Evolutionary conservation across 202 grass and related monocot species (phyloP), one percentile per base, ranked within the genome.

Genomic region (Eragrostis tef): DNA sequence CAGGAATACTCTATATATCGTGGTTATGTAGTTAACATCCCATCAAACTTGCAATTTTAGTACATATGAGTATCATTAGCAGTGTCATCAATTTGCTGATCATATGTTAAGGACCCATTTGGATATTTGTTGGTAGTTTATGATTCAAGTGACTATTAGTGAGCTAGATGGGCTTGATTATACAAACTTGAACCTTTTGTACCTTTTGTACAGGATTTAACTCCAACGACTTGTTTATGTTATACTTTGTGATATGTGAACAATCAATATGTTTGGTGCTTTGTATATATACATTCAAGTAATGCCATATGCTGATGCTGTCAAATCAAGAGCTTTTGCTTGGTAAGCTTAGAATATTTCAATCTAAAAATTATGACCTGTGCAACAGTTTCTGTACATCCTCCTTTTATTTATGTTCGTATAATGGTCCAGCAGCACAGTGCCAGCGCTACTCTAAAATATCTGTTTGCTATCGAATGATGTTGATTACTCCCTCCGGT

Each of bases 371-470:
- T 42, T 77, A 46, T 42, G 52, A 70, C 71, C 26, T 62, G 34
- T n/a, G 9, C 26, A 66, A 49, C 27, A 54, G 17, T 71, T 54
- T 73, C 36, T 71, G 14, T 19, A 26, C 7, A 73, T 11, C 31
- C 19, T 49, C 3, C 67, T 71, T 71, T 15, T 71, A 29, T 53
- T 67, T 52, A 44, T 63, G 31, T 29, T 75, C 52, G 47, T 76
- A 46, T 39, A 66, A 57, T 68, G 64, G 25, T 77, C 51, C 45
- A 79, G 67, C 62, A 13, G 29, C 65, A 66, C 60, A 65, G 47
- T 76, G 49, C 45, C 26, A 82, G 50, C 3, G 47, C 79, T 43
- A 12, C 46, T 60, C 65, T 46, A 59, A 77, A 76, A 60, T 60
- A 61, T 45, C 25, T 61, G 0, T 43, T 62, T 75, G 17, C 50